Conservation (phyloP, 306 rosid genomes). For the Mimosa bimucronata region DNA sequence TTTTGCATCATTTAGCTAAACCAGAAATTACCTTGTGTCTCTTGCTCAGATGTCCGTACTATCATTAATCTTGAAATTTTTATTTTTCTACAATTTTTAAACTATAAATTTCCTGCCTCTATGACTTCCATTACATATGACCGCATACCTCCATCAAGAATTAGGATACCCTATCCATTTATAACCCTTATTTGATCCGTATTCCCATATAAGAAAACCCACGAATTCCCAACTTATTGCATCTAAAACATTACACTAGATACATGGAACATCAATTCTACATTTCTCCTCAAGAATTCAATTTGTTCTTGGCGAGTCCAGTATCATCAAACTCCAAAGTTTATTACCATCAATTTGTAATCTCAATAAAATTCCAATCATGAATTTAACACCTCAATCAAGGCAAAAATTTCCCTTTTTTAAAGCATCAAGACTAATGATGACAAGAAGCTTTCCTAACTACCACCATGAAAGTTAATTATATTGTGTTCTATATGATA, state of each 20-base stretch:
- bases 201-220: not conserved
- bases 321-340: not conserved
- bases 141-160: no score
- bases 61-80: no score
- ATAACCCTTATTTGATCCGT: not conserved
- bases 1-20: no score
- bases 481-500: not conserved
- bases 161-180: not conserved
- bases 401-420: not conserved
- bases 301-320: not conserved
- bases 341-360: not conserved
- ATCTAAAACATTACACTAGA: not conserved
- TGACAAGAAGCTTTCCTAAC: not conserved
- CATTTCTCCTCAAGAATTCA: not conserved
- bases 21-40: not conserved
- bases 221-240: not conserved
- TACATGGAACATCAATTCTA: not conserved
- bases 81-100: no score
- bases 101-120: not conserved
- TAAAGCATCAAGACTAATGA: not conserved
- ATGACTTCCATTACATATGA: not conserved
- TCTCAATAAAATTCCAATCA: not conserved
- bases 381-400: not conserved
- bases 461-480: not conserved
- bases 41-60: no score